A percentile compares a stretch with the other conserved stretches of the same genome.
Evolutionary conservation across 495 filamentous ascomycete species (phyloP).

Genomic region (Arthonia radiata): DNA sequence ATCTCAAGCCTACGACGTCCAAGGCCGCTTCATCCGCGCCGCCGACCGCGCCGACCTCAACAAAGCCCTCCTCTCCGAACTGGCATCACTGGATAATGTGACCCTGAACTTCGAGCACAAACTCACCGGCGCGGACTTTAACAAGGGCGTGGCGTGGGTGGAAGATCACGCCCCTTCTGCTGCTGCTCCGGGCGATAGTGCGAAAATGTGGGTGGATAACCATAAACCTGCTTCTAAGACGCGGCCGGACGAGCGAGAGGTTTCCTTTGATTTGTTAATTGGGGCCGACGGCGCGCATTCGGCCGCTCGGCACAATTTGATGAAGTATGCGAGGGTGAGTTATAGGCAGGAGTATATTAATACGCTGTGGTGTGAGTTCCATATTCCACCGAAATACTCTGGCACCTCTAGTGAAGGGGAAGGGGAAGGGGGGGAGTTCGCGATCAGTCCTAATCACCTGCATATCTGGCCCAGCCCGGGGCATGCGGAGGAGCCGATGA

Average conservation of each 20-base stretch:
- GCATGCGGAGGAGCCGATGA: too few relatives aligned
- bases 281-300: constrained; percentile 96
- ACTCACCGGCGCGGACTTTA: constrained; percentile 66
- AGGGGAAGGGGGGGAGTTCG: constrained; percentile 29
- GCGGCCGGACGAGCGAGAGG: constrained; percentile 30
- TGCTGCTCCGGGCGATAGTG: constrained; percentile 4
- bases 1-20: constrained; percentile 69
- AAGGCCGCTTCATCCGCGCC: constrained; percentile 44
- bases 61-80: constrained; percentile 59
- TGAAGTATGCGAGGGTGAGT: constrained; percentile 72
- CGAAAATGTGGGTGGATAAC: constrained; percentile 4
- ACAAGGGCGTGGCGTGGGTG: constrained; percentile 61
- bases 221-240: constrained; percentile 11
- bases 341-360: constrained; percentile 94
- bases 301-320: constrained; percentile 65
- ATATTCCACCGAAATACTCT: constrained; percentile 44
- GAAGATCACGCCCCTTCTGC: constrained; percentile 22
- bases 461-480: constrained; percentile 92
- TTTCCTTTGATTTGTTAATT: constrained; percentile 74
- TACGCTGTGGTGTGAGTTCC: constrained; percentile 92
- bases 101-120: constrained; percentile 81
- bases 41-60: constrained; percentile 65
- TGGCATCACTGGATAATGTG: constrained; percentile 65
- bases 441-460: constrained; percentile 68
- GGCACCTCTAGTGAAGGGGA: too few relatives aligned